Percentiles rank a stretch among this genome's conserved stretches.
phyloP scores from a whole-genome alignment of 2,329 filamentous ascomycete genomes.

The Raffaelea deltoideospora region DNA sequence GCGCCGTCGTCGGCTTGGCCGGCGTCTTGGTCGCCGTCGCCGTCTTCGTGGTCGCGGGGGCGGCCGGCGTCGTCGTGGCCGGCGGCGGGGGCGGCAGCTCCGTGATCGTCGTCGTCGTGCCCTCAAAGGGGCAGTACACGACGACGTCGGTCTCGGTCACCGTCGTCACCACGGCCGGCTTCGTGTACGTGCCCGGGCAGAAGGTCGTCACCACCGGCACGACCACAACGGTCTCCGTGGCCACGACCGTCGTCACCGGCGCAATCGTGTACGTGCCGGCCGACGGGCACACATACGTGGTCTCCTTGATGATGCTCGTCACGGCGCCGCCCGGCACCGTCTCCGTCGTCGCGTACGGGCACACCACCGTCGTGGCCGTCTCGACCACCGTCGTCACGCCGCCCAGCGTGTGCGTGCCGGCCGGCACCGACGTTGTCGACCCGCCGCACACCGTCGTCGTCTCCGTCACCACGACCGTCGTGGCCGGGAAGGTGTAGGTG shows the following conservation, averaged over 20 bases:
- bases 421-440: slow-evolving; percentile 43
- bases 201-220: slow-evolving; percentile 52
- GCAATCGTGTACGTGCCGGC: slow-evolving; percentile 64
- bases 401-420: slow-evolving; percentile 54
- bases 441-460: slow-evolving; percentile 53
- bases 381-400: slow-evolving; percentile 58
- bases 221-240: slow-evolving; percentile 37
- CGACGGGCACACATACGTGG: slow-evolving; percentile 39
- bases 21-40: slow-evolving; percentile 13
- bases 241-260: slow-evolving; percentile 42
- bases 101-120: slow-evolving; percentile 18
- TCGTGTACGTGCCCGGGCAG: slow-evolving; percentile 58
- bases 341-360: slow-evolving; percentile 52
- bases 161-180: slow-evolving; percentile 50
- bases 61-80: slow-evolving; percentile 12
- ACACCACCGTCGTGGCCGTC: slow-evolving; percentile 51
- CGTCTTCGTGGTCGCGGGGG: slow-evolving; percentile 12
- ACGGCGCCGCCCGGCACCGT: slow-evolving; percentile 40
- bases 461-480: slow-evolving; percentile 51
- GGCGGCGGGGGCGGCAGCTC: slow-evolving; percentile 11
- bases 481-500: slow-evolving; percentile 61
- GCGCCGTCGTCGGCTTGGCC: slow-evolving; percentile 7
- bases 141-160: slow-evolving; percentile 53
- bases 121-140: slow-evolving; percentile 55
- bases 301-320: slow-evolving; percentile 53